phyloP scores from a whole-genome alignment of 805 yeast species.

The Clavispora carvajalis region DNA sequence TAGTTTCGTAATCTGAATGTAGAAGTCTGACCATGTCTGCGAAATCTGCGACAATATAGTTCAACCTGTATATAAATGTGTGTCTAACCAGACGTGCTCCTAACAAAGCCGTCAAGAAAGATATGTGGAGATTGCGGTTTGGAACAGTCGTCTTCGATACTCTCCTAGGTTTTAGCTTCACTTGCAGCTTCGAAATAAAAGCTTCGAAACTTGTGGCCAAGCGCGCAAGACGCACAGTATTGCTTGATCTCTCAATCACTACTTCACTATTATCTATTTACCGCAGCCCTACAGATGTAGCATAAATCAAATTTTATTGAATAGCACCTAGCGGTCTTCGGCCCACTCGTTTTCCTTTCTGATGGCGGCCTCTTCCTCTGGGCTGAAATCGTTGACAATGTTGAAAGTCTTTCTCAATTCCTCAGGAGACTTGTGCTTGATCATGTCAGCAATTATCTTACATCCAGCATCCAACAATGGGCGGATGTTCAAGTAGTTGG shows the following conservation, averaged over 20 bases:
- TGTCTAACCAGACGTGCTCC: too few species aligned
- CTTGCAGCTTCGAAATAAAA: too few species aligned
- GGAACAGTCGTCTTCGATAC: too few species aligned
- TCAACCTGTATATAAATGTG: not conserved
- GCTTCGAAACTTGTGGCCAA: too few species aligned
- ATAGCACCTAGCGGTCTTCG: constrained; percentile 56
- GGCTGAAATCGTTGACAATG: constrained; percentile 76
- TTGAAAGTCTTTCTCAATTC: constrained; percentile 77
- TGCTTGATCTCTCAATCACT: too few species aligned
- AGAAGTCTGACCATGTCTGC: not conserved
- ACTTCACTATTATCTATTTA: too few species aligned
- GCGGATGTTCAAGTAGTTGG: constrained; percentile 70
- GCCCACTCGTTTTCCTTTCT: constrained; percentile 91
- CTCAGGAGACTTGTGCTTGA: constrained; percentile 73
- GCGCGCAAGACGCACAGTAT: too few species aligned
- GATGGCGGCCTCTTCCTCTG: constrained; percentile 85
- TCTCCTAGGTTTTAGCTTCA: too few species aligned
- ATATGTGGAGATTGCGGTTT: too few species aligned
- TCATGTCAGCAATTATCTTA: constrained; percentile 79
- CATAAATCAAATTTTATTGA: not conserved
- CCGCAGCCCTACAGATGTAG: too few species aligned
- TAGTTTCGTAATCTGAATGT: not conserved
- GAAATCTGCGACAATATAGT: not conserved
- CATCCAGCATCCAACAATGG: constrained; percentile 76
- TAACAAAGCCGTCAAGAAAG: too few species aligned